Percentiles rank a stretch among this genome's conserved stretches.
Evolutionary conservation across 2,329 filamentous ascomycete genomes (phyloP).

Genomic region (Verticillium longisporum): DNA sequence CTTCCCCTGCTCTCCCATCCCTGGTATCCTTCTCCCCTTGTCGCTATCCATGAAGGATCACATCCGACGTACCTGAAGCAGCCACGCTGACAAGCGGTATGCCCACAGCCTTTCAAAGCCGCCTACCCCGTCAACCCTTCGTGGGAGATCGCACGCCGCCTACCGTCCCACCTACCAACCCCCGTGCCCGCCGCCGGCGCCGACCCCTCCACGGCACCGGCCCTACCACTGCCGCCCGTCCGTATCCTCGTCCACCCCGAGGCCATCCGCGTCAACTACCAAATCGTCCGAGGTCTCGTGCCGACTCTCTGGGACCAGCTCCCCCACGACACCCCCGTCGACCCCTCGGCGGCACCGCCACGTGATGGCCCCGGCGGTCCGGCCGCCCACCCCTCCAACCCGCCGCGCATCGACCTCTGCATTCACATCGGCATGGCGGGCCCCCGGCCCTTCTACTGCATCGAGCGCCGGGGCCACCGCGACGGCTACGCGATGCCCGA

Average conservation of each 20-base stretch:
- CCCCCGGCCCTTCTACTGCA: slow-evolving; percentile 54
- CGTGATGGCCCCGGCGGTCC: slow-evolving; percentile 16
- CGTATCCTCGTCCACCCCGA: slow-evolving; percentile 58
- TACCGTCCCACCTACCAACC: slow-evolving; percentile 57
- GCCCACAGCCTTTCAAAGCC: slow-evolving; percentile 63
- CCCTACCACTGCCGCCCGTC: slow-evolving; percentile 35
- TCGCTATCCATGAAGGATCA: neutral
- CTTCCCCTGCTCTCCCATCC: neutral
- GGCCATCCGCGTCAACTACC: slow-evolving; percentile 66
- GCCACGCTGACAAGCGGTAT: neutral
- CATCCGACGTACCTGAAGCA: no score
- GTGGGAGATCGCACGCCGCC: slow-evolving; percentile 64
- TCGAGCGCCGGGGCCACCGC: slow-evolving; percentile 65
- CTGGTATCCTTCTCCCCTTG: neutral
- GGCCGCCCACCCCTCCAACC: no score
- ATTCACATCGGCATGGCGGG: slow-evolving; percentile 79
- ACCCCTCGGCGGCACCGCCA: slow-evolving; percentile 8
- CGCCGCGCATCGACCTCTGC: slow-evolving; percentile 51
- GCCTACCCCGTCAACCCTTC: slow-evolving; percentile 71
- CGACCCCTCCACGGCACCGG: slow-evolving; percentile 25
- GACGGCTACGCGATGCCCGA: slow-evolving; percentile 66
- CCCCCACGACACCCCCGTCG: slow-evolving; percentile 21
- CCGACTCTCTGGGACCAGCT: slow-evolving; percentile 52
- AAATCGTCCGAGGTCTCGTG: slow-evolving; percentile 54
- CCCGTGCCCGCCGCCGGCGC: slow-evolving; percentile 30